phyloP scores from a whole-genome alignment of 2,329 filamentous ascomycete species.

The Colletotrichum sp. region DNA sequence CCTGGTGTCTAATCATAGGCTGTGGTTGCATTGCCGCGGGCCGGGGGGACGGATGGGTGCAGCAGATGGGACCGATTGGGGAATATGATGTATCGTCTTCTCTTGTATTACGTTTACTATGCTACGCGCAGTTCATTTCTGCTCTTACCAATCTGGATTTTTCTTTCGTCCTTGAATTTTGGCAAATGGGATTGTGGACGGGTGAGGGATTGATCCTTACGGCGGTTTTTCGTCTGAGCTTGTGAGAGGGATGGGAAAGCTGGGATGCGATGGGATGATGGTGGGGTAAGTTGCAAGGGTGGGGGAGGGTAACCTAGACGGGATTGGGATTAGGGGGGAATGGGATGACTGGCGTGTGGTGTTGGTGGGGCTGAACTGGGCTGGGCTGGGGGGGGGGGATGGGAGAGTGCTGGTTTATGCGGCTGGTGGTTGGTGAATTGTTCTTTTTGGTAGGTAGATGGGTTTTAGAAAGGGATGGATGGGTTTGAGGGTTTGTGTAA shows the following conservation, averaged over 20 bases:
- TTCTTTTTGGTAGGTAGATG: background rate
- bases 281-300: constrained; percentile 25
- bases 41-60: background rate
- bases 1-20: background rate
- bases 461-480: too few species aligned
- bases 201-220: background rate
- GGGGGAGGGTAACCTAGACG: background rate
- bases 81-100: background rate
- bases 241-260: background rate
- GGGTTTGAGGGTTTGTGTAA: background rate
- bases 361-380: background rate
- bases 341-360: background rate
- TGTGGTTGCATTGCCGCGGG: background rate
- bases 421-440: background rate
- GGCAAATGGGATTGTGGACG: background rate
- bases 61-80: background rate
- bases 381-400: background rate
- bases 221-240: background rate
- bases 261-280: background rate
- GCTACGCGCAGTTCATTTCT: too few species aligned
- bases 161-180: background rate
- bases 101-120: too few species aligned
- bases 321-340: background rate
- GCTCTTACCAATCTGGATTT: too few species aligned
- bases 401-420: background rate